Conservation (phyloP, 1,284 basidiomycete species). For the Fomitopsis palustris region DNA sequence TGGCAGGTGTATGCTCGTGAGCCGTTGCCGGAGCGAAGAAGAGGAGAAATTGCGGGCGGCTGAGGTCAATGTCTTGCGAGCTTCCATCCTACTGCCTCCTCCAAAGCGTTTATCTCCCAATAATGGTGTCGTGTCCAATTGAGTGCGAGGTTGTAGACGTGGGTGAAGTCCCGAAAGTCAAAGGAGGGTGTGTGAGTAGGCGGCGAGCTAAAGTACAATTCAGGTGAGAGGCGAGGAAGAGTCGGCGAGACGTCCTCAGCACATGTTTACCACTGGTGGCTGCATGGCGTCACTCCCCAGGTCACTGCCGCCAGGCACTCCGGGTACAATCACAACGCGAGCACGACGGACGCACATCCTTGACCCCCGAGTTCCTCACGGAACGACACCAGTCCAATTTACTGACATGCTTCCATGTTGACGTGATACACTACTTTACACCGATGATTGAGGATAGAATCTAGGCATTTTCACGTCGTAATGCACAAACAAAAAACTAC, state of each 20-base stretch:
- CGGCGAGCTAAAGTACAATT: neutral
- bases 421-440: slow-evolving; percentile 1
- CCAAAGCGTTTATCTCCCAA: neutral
- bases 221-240: neutral
- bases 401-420: neutral
- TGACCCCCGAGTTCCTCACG: too few species aligned
- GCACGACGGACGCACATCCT: too few species aligned
- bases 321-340: too few species aligned
- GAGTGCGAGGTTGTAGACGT: too few species aligned
- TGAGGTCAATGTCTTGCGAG: slow-evolving; percentile 26
- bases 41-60: slow-evolving; percentile 32
- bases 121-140: neutral
- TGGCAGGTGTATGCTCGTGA: slow-evolving; percentile 57
- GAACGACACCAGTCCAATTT: neutral
- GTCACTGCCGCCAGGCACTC: neutral
- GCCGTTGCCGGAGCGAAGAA: slow-evolving; percentile 46
- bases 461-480: slow-evolving; percentile 8
- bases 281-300: neutral
- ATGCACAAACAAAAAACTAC: slow-evolving; percentile 4
- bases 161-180: neutral
- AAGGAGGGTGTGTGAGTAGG: neutral
- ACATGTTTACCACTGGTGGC: neutral
- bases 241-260: neutral
- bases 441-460: neutral
- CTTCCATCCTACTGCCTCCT: slow-evolving; percentile 22